Percentiles rank a stretch among this genome's conserved stretches.
These are phyloP conservation scores for Stentor roeselii DNA, from an alignment of 73 alveolate species.

Conservation along the genomic window DNA sequence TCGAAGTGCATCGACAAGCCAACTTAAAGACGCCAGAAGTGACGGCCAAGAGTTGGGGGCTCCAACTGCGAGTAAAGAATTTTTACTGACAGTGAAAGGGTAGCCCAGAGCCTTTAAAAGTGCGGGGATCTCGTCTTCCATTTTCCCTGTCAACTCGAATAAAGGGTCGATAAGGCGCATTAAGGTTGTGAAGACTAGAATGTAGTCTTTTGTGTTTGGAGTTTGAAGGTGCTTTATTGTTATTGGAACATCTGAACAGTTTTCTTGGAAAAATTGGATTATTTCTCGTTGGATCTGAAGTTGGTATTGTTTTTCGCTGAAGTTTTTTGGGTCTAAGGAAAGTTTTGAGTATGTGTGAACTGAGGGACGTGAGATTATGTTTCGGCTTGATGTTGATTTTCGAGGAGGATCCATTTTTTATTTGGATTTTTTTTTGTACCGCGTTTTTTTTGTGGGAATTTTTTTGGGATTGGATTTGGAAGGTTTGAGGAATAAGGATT, in stretches of 20 bases:
- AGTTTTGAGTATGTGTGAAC: not conserved
- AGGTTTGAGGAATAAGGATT: too few relatives aligned
- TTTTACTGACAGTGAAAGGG: not conserved
- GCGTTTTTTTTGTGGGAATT: too few relatives aligned
- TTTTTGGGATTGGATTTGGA: too few relatives aligned
- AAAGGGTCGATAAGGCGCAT: not conserved
- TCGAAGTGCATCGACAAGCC: constrained; percentile 4
- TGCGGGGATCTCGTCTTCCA: constrained; percentile 11
- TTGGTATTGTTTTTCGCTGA: not conserved
- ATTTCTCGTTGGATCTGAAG: not conserved
- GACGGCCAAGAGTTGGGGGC: constrained; percentile 26
- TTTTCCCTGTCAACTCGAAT: not conserved
- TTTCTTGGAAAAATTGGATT: not conserved
- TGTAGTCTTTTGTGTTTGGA: constrained; percentile 19
- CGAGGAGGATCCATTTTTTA: not conserved
- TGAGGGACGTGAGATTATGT: not conserved
- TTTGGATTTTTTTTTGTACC: too few relatives aligned
- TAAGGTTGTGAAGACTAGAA: not conserved
- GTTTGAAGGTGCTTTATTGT: constrained; percentile 8
- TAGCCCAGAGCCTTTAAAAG: not conserved
- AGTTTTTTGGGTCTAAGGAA: not conserved
- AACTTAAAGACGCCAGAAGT: not conserved
- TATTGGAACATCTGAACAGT: not conserved
- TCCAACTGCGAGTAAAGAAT: constrained; percentile 18
- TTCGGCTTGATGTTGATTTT: not conserved